Percentiles rank a stretch among this genome's conserved stretches.
phyloP scores from a whole-genome alignment of 352 stramenopile species.

The Globisporangium orthogonon region DNA sequence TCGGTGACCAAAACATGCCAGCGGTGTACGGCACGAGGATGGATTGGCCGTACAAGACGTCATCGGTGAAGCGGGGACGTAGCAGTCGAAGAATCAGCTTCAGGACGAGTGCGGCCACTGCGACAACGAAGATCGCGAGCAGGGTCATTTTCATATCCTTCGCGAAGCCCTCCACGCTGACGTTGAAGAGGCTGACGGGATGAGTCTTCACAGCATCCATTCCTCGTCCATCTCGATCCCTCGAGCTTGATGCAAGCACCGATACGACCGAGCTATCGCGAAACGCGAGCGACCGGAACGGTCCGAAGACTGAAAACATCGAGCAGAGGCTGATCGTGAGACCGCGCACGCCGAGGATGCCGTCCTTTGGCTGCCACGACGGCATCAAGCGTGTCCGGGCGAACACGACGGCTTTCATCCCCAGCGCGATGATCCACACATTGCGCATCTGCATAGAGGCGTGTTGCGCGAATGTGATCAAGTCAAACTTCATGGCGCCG shows the following conservation, averaged over 20 bases:
- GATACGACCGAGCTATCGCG: constrained; percentile 11
- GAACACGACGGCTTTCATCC: constrained; percentile 19
- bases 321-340: constrained; percentile 30
- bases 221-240: not conserved
- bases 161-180: constrained; percentile 11
- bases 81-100: constrained; percentile 3
- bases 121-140: constrained; percentile 6
- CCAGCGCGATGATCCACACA: constrained; percentile 33
- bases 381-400: constrained; percentile 12
- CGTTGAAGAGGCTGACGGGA: constrained; percentile 11
- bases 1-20: constrained; percentile 12
- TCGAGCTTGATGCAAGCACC: constrained; percentile 4
- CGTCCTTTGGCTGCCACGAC: constrained; percentile 15
- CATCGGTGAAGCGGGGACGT: not conserved
- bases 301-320: constrained; percentile 27
- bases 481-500: constrained; percentile 13
- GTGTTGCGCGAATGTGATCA: constrained; percentile 21
- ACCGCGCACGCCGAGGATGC: constrained; percentile 22
- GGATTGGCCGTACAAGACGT: constrained; percentile 8
- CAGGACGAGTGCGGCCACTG: constrained; percentile 6
- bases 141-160: constrained; percentile 18
- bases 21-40: constrained; percentile 12
- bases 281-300: constrained; percentile 17
- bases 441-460: constrained; percentile 37
- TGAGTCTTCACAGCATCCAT: constrained; percentile 3